Base-by-base conservation (phyloP, 305 asterid species). In the Stenogyne calaminthoides region DNA sequence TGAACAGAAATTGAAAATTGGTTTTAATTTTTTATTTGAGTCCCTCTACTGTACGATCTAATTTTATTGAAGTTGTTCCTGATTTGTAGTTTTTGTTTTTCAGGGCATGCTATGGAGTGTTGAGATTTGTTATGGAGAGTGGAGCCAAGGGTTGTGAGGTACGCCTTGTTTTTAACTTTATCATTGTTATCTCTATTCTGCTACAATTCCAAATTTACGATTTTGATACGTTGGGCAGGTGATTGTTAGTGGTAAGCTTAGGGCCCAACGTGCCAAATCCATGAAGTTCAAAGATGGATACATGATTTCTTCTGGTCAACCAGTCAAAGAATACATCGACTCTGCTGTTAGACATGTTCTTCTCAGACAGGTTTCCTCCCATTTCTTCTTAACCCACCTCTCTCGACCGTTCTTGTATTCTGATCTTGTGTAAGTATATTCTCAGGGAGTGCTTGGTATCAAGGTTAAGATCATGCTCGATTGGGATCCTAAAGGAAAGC, bases 141-240 rank as follows among this genome's bases (percentile, higher is more conserved):
- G 88, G 87, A 60, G 88, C 91, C 3, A 86, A 84, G 78, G 87
- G 87, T 70, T 82, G 88, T 9, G 88, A 83, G 84, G 90, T 86
- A 80, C 29, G 69, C 5, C 0, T 7, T 54, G 19, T 22, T 19
- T 12, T 7, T 10, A 25, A 4, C 16, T 67, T 39, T 4, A 5
- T 18, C 15, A 11, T 0, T 5, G 10, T 37, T 11, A 4, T 16
- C 6, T 39, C 9, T 34, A 2, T 63, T 16, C 27, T 46, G 64
- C 27, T 56, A 12, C 54, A 34, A 27, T 5, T 44, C 5, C 5
- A 6, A 6, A 44, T 14, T 70, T 11, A 60, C 36, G 9, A 9
- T 3, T 10, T 9, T 58, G n/a, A 10, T 67, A 14, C 52, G 25
- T 10, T 22, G 9, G 8, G 7, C 67, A 83, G 87, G 89, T 85